These are phyloP conservation scores for Erodium moschatum DNA, from an alignment of 441 rosid species.

Conservation along the genomic window DNA sequence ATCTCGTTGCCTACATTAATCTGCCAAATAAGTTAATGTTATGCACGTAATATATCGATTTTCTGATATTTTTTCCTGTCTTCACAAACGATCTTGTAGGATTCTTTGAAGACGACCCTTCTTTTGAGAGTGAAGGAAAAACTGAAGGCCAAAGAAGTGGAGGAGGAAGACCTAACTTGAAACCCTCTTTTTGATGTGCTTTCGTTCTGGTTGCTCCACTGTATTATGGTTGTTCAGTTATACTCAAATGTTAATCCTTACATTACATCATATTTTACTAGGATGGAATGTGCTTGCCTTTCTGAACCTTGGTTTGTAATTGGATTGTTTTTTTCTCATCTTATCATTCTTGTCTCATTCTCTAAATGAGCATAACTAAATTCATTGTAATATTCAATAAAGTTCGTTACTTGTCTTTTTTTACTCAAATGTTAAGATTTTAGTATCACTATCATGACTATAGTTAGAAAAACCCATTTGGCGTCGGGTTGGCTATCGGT, in stretches of 20 bases:
- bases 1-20: not conserved
- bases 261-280: not conserved
- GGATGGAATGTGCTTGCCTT: not conserved
- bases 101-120: constrained; percentile 94
- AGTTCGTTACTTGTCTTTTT: too few relatives aligned
- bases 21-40: not conserved
- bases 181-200: constrained; percentile 16
- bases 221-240: constrained; percentile 22
- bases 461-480: too few relatives aligned
- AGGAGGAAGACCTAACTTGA: constrained; percentile 90
- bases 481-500: too few relatives aligned
- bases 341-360: not conserved
- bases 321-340: not conserved
- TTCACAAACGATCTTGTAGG: constrained; percentile 29
- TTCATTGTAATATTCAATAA: not conserved
- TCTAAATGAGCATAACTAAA: not conserved
- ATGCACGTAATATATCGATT: not conserved
- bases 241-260: not conserved
- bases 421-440: too few relatives aligned
- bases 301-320: not conserved
- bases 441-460: too few relatives aligned
- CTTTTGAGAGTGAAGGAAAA: constrained; percentile 93
- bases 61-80: not conserved
- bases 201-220: not conserved
- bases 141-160: constrained; percentile 84